Base-by-base conservation (phyloP, 208 protist genomes). In the Borovskyia barvae region DNA sequence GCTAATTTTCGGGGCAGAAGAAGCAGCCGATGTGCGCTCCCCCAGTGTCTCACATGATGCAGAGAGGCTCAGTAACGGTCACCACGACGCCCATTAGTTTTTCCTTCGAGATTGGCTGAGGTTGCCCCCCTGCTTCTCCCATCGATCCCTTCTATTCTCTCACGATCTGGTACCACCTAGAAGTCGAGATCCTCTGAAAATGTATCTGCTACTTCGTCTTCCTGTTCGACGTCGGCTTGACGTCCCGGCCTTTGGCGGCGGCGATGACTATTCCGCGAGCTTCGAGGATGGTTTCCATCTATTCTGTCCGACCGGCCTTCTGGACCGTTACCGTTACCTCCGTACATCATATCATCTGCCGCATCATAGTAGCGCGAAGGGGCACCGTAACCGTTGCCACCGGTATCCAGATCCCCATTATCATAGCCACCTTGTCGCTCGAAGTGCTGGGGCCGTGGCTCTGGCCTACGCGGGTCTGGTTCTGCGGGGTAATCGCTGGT, bases 141-240 rank as follows among this genome's bases (percentile, higher is more conserved):
- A n/a, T n/a, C n/a, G n/a, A n/a, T n/a, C n/a, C n/a, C n/a, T n/a
- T n/a, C n/a, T n/a, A n/a, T n/a, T n/a, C n/a, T n/a, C n/a, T n/a
- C n/a, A n/a, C n/a, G n/a, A n/a, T n/a, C n/a, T n/a, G n/a, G n/a
- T n/a, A n/a, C n/a, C 4, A n/a, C 17, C 29, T 35, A 53, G 35
- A 37, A 67, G 29, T 36, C 55, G 19, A 62, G 43, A 29, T 42
- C 66, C 32, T 65, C 70, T 1, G 65, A 81, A 12, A 77, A 47
- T 30, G 72, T 68, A 5, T 82, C 79, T 2, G 58, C 64, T 5
- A 63, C 63, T 24, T 61, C 71, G 40, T 53, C 62, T 11, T 73
- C 52, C 47, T 80, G 57, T 36, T 72, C 70, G 9, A 60, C 37
- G 7, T 55, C 49, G 3, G 47, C 35, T 45, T 67, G 66, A 20